Evolutionary conservation across 1,139 yeast genomes (phyloP).

Genomic region (Debaryomyces fabryi): DNA sequence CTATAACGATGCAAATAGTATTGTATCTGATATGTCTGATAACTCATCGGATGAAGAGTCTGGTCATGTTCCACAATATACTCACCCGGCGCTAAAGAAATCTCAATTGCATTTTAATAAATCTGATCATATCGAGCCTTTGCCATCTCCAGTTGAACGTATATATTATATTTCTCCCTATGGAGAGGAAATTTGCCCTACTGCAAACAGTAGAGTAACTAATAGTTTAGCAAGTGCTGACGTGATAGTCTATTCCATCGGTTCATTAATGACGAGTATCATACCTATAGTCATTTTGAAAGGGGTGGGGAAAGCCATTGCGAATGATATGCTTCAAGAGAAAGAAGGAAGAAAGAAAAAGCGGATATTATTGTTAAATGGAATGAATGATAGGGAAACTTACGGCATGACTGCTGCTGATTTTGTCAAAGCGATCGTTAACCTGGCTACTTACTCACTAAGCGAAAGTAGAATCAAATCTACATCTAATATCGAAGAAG

Average conservation of each 20-base stretch:
- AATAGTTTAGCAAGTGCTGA: constrained; percentile 54
- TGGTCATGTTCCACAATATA: constrained; percentile 72
- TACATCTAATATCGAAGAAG: constrained; percentile 11
- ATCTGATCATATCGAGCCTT: constrained; percentile 53
- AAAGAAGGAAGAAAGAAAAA: constrained; percentile 29
- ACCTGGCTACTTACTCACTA: constrained; percentile 49
- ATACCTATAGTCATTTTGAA: constrained; percentile 74
- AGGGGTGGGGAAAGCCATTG: constrained; percentile 68
- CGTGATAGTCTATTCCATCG: constrained; percentile 75
- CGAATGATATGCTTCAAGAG: constrained; percentile 29
- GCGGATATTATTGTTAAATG: constrained; percentile 67
- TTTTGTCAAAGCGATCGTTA: constrained; percentile 56
- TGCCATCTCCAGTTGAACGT: constrained; percentile 74
- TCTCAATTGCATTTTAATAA: constrained; percentile 77
- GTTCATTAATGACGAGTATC: constrained; percentile 85
- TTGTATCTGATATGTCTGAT: constrained; percentile 21
- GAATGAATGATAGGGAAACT: constrained; percentile 77
- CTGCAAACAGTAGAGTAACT: constrained; percentile 67
- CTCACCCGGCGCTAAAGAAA: constrained; percentile 74
- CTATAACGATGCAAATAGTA: constrained; percentile 2
- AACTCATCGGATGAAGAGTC: constrained; percentile 41
- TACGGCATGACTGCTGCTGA: constrained; percentile 62
- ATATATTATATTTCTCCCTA: constrained; percentile 84
- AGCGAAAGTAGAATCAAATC: constrained; percentile 15
- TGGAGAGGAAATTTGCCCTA: constrained; percentile 85